Evolutionary conservation across 345 rosid genomes (phyloP).

Genomic region (Gossypium mustelinum): DNA sequence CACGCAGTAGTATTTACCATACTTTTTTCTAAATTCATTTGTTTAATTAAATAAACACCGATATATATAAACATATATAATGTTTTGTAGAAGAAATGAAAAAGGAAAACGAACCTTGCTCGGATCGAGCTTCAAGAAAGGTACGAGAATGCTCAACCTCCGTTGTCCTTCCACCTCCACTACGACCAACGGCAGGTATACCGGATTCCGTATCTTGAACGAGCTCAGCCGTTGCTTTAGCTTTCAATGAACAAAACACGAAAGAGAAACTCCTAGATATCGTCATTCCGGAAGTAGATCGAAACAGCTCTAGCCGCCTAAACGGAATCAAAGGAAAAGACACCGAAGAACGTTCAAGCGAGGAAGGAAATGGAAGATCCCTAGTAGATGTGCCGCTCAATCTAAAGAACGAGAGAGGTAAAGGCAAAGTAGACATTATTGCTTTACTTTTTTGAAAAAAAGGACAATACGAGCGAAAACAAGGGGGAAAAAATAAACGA

Average conservation of each 20-base stretch:
- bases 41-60: not conserved
- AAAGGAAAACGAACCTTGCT: slow-evolving; percentile 47
- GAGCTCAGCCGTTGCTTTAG: slow-evolving; percentile 56
- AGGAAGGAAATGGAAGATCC: slow-evolving; percentile 23
- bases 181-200: slow-evolving; percentile 27
- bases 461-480: not conserved
- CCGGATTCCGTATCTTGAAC: slow-evolving; percentile 53
- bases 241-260: slow-evolving; percentile 24
- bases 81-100: not conserved
- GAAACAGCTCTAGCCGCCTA: slow-evolving; percentile 2
- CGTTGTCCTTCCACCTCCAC: not conserved
- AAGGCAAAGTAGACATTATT: slow-evolving; percentile 35
- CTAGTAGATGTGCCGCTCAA: slow-evolving; percentile 35
- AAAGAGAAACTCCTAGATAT: slow-evolving; percentile 19
- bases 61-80: not conserved
- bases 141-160: slow-evolving; percentile 48
- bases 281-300: slow-evolving; percentile 8
- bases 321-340: slow-evolving; percentile 19
- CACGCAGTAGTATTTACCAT: not conserved
- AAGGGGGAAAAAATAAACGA: not conserved
- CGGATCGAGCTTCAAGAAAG: slow-evolving; percentile 65
- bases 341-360: slow-evolving; percentile 25
- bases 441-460: not conserved
- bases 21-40: not conserved
- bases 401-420: slow-evolving; percentile 37